Conservation (phyloP, 2,329 filamentous ascomycete species). For the Zasmidium cellare region DNA sequence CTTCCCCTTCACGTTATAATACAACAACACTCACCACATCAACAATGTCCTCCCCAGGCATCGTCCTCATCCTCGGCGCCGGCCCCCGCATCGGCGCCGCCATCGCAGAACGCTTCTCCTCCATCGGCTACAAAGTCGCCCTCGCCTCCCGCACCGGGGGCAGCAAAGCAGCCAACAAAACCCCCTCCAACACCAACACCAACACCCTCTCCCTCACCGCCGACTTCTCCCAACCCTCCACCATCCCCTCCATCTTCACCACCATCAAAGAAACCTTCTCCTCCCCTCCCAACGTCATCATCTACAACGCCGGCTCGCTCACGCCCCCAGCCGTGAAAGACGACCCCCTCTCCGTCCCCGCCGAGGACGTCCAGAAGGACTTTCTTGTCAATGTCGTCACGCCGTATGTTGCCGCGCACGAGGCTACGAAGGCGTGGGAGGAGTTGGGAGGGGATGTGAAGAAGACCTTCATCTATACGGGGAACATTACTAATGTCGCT, state of each 20-base stretch:
- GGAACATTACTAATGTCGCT: conserved; percentile 39
- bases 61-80: conserved; percentile 46
- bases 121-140: conserved; percentile 47
- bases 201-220: conserved; percentile 41
- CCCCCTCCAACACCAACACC: conserved; percentile 23
- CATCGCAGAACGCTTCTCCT: conserved; percentile 40
- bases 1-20: too few species aligned
- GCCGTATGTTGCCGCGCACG: conserved; percentile 42
- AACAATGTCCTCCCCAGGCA: conserved; percentile 34
- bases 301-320: conserved; percentile 45
- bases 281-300: conserved; percentile 45
- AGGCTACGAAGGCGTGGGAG: conserved; percentile 34
- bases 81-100: conserved; percentile 43
- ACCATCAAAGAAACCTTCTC: conserved; percentile 39
- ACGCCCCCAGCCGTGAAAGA: conserved; percentile 35
- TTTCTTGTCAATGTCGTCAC: conserved; percentile 42
- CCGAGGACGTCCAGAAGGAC: conserved; percentile 28
- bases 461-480: conserved; percentile 44
- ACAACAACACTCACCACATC: too few species aligned
- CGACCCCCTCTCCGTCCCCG: conserved; percentile 36
- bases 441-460: conserved; percentile 33
- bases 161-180: not conserved
- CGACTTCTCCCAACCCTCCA: conserved; percentile 40
- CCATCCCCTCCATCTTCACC: conserved; percentile 39
- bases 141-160: conserved; percentile 35